Evolutionary conservation across 805 yeast genomes (phyloP).

Genomic region (Millerozyma miso): DNA sequence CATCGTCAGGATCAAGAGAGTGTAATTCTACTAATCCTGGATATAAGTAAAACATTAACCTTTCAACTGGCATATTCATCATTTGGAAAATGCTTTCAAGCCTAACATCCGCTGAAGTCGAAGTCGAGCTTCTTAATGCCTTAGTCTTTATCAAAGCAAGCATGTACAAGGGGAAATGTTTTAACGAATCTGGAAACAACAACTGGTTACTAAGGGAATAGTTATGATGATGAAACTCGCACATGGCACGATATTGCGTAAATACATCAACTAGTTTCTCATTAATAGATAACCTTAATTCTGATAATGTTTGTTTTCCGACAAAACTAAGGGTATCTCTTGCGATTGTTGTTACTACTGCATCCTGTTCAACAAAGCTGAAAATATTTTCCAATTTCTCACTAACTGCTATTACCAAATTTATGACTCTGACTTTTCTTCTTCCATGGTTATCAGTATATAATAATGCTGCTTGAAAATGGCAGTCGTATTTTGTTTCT

Average conservation of each 20-base stretch:
- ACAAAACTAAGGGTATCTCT: slow-evolving; percentile 38
- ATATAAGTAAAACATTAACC: slow-evolving; percentile 62
- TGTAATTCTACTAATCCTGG: slow-evolving; percentile 80
- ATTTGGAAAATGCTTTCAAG: slow-evolving; percentile 51
- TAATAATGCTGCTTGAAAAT: slow-evolving; percentile 85
- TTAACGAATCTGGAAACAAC: slow-evolving; percentile 76
- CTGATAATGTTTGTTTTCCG: slow-evolving; percentile 35
- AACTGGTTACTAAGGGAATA: slow-evolving; percentile 50
- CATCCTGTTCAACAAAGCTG: slow-evolving; percentile 68
- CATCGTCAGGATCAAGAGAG: slow-evolving; percentile 55
- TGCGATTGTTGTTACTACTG: slow-evolving; percentile 35
- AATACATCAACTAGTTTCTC: slow-evolving; percentile 41
- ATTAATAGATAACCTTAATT: slow-evolving; percentile 36
- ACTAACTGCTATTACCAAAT: slow-evolving; percentile 76
- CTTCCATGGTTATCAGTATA: slow-evolving; percentile 76
- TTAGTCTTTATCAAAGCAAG: slow-evolving; percentile 67
- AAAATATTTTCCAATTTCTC: slow-evolving; percentile 70
- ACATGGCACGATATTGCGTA: slow-evolving; percentile 49
- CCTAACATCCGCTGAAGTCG: slow-evolving; percentile 59
- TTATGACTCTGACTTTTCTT: slow-evolving; percentile 83
- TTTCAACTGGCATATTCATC: slow-evolving; percentile 50
- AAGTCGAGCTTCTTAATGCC: slow-evolving; percentile 50
- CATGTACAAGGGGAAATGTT: slow-evolving; percentile 62
- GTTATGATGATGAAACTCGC: slow-evolving; percentile 35
- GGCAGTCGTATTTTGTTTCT: slow-evolving; percentile 68